These are phyloP conservation scores for Penicillium taxi DNA, from an alignment of 495 filamentous ascomycete species.

Conservation along the genomic window DNA sequence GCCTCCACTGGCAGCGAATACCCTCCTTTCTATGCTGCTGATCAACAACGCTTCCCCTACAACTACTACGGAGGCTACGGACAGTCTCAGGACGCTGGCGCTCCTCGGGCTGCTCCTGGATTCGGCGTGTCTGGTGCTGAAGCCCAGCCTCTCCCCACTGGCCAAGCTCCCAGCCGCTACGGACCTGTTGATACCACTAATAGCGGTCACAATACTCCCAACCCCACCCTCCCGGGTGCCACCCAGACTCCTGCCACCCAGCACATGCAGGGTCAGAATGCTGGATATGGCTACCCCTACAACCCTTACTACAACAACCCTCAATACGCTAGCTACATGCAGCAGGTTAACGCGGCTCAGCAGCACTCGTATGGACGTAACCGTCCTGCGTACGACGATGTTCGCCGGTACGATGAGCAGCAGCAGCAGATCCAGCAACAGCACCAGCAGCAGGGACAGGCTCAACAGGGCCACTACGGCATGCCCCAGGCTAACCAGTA, in stretches of 20 bases:
- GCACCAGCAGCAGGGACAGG: conserved; percentile 24
- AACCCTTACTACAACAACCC: conserved; percentile 76
- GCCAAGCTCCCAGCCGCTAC: conserved; percentile 59
- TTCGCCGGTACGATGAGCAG: conserved; percentile 41
- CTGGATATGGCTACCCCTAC: conserved; percentile 56
- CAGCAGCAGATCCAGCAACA: conserved; percentile 12
- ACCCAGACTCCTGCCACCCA: conserved; percentile 55
- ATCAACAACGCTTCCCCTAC: conserved; percentile 70
- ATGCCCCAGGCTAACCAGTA: conserved; percentile 52
- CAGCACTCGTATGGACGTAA: conserved; percentile 44
- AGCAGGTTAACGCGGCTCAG: conserved; percentile 52
- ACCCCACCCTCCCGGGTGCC: conserved; percentile 64
- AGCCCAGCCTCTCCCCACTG: conserved; percentile 63
- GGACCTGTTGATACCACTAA: conserved; percentile 66
- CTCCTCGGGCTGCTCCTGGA: conserved; percentile 54
- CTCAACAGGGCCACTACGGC: conserved; percentile 31
- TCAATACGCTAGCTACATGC: conserved; percentile 75
- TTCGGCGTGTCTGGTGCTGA: conserved; percentile 70
- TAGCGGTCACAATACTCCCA: conserved; percentile 83
- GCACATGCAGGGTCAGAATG: conserved; percentile 52
- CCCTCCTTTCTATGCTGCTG: conserved; percentile 80
- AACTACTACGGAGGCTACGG: conserved; percentile 73
- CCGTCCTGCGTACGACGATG: conserved; percentile 50
- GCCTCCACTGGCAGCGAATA: conserved; percentile 67
- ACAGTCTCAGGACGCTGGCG: conserved; percentile 69